Evolutionary conservation across 345 rosid species (phyloP).

Genomic region (Gossypium sturtianum): DNA sequence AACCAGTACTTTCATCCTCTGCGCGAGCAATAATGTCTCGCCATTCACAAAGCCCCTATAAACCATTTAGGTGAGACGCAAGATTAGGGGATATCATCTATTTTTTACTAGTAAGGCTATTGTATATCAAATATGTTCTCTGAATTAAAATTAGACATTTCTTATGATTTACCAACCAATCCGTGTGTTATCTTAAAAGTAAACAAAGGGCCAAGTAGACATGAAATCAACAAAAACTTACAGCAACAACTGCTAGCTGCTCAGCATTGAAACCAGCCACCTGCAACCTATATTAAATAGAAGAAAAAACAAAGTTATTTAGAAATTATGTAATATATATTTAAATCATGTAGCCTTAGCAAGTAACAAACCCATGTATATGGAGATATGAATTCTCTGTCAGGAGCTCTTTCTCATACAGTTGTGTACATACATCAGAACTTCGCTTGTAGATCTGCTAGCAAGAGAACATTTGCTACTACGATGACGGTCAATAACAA

Average conservation of each 20-base stretch:
- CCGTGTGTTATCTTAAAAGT: background rate
- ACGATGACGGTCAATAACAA: background rate
- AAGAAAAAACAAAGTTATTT: slow-evolving; percentile 15
- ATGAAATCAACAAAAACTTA: slow-evolving; percentile 29
- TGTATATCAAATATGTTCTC: background rate
- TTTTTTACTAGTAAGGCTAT: background rate
- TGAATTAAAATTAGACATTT: background rate
- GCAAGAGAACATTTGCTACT: slow-evolving; percentile 12
- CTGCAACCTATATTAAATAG: slow-evolving; percentile 46
- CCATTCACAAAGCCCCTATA: slow-evolving; percentile 83
- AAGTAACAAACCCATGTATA: slow-evolving; percentile 61
- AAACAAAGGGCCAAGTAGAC: background rate
- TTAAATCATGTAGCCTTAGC: background rate
- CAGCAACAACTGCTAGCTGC: slow-evolving; percentile 82
- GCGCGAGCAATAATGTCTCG: slow-evolving; percentile 75
- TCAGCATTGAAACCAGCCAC: slow-evolving; percentile 59
- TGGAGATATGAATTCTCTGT: slow-evolving; percentile 67
- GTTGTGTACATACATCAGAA: slow-evolving; percentile 64
- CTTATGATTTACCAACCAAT: background rate
- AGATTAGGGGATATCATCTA: background rate
- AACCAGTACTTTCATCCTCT: slow-evolving; percentile 94
- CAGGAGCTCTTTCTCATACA: slow-evolving; percentile 84
- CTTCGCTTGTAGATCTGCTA: slow-evolving; percentile 83
- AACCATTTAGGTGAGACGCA: slow-evolving; percentile 15
- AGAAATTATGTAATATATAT: slow-evolving; percentile 3